phyloP scores from a whole-genome alignment of 129 eudicot genomes.

The Flaveria bidentis region DNA sequence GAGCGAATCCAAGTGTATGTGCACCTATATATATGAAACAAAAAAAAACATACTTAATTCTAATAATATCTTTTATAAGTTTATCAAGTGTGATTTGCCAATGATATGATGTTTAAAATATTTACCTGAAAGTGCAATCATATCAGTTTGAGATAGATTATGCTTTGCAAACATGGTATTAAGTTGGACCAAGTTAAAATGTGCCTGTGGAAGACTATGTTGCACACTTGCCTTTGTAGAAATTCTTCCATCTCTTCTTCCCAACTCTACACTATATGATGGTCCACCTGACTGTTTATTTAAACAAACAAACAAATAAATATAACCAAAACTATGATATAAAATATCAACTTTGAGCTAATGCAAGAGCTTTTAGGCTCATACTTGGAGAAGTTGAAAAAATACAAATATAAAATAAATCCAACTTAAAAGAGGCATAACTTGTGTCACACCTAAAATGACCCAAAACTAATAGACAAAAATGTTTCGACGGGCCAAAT shows the following conservation, averaged over 20 bases:
- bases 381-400: too few species aligned
- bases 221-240: slow-evolving; percentile 68
- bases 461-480: too few species aligned
- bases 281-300: slow-evolving; percentile 78
- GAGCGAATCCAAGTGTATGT: slow-evolving; percentile 91
- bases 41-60: not conserved
- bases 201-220: slow-evolving; percentile 53
- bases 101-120: not conserved
- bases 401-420: too few species aligned
- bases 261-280: slow-evolving; percentile 61
- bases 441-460: too few species aligned
- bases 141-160: slow-evolving; percentile 70
- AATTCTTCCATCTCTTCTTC: slow-evolving; percentile 79
- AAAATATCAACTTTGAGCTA: not conserved
- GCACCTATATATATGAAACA: slow-evolving; percentile 63
- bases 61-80: not conserved
- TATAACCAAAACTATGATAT: not conserved
- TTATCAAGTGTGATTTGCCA: not conserved
- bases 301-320: not conserved
- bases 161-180: slow-evolving; percentile 50
- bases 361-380: too few species aligned
- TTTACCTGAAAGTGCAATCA: slow-evolving; percentile 87
- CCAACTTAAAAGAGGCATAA: too few species aligned
- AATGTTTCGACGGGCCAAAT: too few species aligned
- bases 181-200: slow-evolving; percentile 61